Evolutionary conservation across 768 basidiomycete genomes (phyloP), one percentile per base, ranked within the genome.

Genomic region (Termitomyces sp.): DNA sequence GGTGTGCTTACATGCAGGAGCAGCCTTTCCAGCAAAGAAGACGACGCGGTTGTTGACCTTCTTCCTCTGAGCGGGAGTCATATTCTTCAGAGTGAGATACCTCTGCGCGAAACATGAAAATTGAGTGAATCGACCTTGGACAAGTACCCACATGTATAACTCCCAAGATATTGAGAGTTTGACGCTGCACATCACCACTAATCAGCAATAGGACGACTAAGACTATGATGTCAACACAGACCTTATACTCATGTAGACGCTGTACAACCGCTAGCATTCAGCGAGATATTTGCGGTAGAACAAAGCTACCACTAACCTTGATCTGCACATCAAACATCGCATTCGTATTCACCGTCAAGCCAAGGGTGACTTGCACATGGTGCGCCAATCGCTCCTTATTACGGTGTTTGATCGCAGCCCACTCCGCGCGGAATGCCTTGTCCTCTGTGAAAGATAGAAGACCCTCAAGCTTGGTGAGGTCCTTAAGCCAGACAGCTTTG

Each of bases 21-120:
- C 96, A 54, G 96, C 94, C 71, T 98, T 98, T 61, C 97, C 96
- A 33, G 93, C 96, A 62, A 99, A 98, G 79, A 99, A 90, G n/a
- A 93, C 88, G 20, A 93, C 94, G 53, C 86, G 83, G n/a, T 85
- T 89, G 63, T 82, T 85, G 62, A 88, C 82, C 69, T 90, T 90
- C 77, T 89, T 88, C 66, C 90, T 83, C 69, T 97, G 86, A 29
- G 73, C 86, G 0, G 90, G 81, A 2, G 79, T 77, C 85, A 96
- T 84, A 33, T 71, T 78, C 76, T 98, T 98, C 72, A 97, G 71
- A 10, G 72, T 74, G 51, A 94, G 75, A 73, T 96, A 97, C 49
- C 92, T 82, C 87, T 94, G 69, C 46, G 62, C 5, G 60, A 24
- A 55, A 62, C 36, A 51, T 36, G 39, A 34, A 29, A 15, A 29